phyloP scores from a whole-genome alignment of 371 early-diverging fungal genomes.

The Nematocida homosporus region DNA sequence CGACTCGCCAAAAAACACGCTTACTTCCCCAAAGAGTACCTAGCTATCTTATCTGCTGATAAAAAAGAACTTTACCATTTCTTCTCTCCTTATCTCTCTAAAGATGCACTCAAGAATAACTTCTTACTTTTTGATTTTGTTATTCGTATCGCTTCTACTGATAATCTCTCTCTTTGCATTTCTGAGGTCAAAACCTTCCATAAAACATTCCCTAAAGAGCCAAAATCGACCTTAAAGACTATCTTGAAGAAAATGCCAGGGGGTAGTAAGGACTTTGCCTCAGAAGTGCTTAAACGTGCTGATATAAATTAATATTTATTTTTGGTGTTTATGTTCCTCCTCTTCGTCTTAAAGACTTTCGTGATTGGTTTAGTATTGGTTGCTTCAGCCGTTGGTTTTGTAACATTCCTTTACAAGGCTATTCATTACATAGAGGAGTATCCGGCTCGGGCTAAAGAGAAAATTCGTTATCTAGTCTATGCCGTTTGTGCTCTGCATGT shows the following conservation, averaged over 20 bases:
- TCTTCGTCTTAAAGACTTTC: constrained; percentile 47
- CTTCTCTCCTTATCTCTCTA: constrained; percentile 56
- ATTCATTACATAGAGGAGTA: constrained; percentile 68
- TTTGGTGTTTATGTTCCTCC: constrained; percentile 39
- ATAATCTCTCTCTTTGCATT: constrained; percentile 59
- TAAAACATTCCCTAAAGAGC: constrained; percentile 15
- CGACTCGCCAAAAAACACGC: constrained; percentile 58
- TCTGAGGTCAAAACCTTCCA: constrained; percentile 58
- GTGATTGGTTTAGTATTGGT: constrained; percentile 55
- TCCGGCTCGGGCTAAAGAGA: constrained; percentile 66
- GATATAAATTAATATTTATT: constrained; percentile 40
- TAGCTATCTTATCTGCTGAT: constrained; percentile 51
- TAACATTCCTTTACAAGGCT: constrained; percentile 56
- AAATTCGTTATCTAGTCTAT: constrained; percentile 59
- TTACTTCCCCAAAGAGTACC: constrained; percentile 38
- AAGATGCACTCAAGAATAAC: constrained; percentile 46
- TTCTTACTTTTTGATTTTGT: constrained; percentile 54
- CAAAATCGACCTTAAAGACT: neutral
- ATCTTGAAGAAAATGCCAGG: constrained; percentile 49
- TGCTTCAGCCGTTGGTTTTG: constrained; percentile 57
- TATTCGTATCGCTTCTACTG: constrained; percentile 57
- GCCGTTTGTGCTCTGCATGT: constrained; percentile 53
- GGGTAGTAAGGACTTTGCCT: constrained; percentile 26
- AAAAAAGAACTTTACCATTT: constrained; percentile 45
- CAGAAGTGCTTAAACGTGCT: constrained; percentile 28